Evolutionary conservation across 2,329 filamentous ascomycete genomes (phyloP), one percentile per base, ranked within the genome.

Genomic region (Stagonosporopsis tanaceti): DNA sequence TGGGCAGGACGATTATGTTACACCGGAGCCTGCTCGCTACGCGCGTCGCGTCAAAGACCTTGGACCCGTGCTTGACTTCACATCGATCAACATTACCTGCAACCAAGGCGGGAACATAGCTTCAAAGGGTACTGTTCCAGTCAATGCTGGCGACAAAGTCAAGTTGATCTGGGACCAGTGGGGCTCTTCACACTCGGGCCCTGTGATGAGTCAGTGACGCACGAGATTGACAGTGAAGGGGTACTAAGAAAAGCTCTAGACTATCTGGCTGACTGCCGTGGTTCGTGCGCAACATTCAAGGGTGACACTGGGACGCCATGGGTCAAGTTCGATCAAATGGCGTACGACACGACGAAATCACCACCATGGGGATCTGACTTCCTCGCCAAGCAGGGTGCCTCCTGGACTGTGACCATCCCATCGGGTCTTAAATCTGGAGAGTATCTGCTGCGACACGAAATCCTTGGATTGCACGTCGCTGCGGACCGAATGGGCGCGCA

Each of bases 251-350:
- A 11, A 1, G 1, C 3, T 22, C 2, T 8, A 53, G 50, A 67
- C 56, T 77, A 78, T 51, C 67, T 78, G 50, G 76, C 75, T n/a
- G 64, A 70, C 34, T 77, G 75, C 57, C 61, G 70, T 22, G 61
- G 63, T 14, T 61, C 70, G 56, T 76, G 74, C 59, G 60, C 61
- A 7, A 64, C 57, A 32, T 76, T 76, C 67, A 73, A 72, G 50
- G 74, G 73, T 25, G 67, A 72, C 58, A 66, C 65, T 1, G 73
- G 72, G 42, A 65, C 64, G 7, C 66, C 73, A 11, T 77, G 76
- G 76, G 72, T 77, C 53, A 78, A 77, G 62, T 76, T 77, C 41
- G 72, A 77, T 11, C 72, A 77, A 42, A 66, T 75, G 35, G 67
- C 63, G 3, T 77, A 76, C 63, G 62, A 66, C 32, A 59, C 50